These are phyloP conservation scores for Theileria orientalis DNA, from an alignment of 169 alveolate genomes.

Conservation along the genomic window DNA sequence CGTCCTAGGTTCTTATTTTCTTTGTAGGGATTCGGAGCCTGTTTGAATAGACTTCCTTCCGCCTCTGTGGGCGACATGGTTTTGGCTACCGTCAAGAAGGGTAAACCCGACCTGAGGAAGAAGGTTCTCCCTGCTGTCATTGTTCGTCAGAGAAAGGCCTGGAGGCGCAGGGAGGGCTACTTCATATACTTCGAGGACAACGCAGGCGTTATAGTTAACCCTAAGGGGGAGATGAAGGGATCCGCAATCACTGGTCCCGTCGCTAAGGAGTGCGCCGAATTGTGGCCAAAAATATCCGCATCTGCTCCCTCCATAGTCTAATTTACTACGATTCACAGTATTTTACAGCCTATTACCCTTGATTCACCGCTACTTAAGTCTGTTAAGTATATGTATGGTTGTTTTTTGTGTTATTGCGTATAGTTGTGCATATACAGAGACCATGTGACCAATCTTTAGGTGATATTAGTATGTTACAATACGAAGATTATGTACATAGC, in stretches of 20 bases:
- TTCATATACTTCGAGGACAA: conserved; percentile 97
- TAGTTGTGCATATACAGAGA: too few species aligned
- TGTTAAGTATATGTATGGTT: too few species aligned
- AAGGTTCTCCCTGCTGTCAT: conserved; percentile 97
- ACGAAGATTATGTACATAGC: conserved; percentile 33
- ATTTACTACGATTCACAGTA: conserved; percentile 20
- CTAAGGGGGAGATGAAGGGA: conserved; percentile 99
- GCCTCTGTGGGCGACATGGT: conserved; percentile 99
- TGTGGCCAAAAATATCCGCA: conserved; percentile 99
- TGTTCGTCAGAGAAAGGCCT: conserved; percentile 98
- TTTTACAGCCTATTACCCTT: too few species aligned
- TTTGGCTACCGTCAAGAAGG: conserved; percentile 96
- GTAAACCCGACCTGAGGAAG: conserved; percentile 98
- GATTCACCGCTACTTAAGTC: too few species aligned
- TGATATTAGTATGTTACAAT: conserved; percentile 31
- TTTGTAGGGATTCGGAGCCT: conserved; percentile 90
- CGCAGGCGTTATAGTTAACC: conserved; percentile 99
- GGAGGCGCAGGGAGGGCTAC: conserved; percentile 98
- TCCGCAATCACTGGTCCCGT: conserved; percentile 99
- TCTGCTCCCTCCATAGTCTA: conserved; percentile 97
- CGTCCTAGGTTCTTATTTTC: neutral
- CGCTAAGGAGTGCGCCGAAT: conserved; percentile 99
- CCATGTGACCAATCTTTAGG: too few species aligned
- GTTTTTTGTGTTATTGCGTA: too few species aligned
- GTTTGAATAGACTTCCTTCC: conserved; percentile 95